Percentiles rank a stretch among this genome's conserved stretches.
Evolutionary conservation across 148 eudicot genomes (phyloP).

Genomic region (Bassia scoparia): DNA sequence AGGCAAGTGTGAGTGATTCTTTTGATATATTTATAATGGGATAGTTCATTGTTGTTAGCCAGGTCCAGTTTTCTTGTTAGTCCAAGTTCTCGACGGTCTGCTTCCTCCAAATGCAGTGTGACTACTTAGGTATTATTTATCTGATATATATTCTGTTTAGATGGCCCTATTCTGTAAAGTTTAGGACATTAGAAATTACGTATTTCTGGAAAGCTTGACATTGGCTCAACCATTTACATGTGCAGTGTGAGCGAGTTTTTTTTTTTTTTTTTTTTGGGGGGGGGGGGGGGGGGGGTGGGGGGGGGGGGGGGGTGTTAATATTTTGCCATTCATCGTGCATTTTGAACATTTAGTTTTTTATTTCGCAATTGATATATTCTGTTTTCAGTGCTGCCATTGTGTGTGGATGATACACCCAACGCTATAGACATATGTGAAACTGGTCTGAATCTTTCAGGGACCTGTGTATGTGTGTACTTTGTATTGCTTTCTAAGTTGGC

Average conservation of each 20-base stretch:
- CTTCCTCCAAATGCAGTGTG: conserved; percentile 65
- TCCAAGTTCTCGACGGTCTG: conserved; percentile 81
- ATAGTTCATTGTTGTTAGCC: too few species aligned
- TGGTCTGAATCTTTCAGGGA: too few species aligned
- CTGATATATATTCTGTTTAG: background rate
- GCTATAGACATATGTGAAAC: too few species aligned
- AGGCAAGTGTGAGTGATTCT: too few species aligned
- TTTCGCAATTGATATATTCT: too few species aligned
- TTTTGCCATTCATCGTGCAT: too few species aligned
- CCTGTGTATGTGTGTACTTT: too few species aligned
- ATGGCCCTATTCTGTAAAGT: background rate
- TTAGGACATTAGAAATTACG: background rate
- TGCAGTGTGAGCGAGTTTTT: too few species aligned
- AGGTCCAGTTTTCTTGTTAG: conserved; percentile 85
- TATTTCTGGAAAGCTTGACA: background rate
- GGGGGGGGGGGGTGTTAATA: background rate
- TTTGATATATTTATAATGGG: background rate
- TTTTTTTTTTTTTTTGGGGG: background rate
- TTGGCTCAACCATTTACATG: background rate
- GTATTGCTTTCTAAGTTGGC: too few species aligned
- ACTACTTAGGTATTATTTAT: conserved; percentile 65
- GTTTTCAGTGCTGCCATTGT: too few species aligned
- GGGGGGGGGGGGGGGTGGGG: background rate
- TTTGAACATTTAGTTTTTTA: too few species aligned
- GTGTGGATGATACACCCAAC: too few species aligned